These are phyloP conservation scores for Ocimum tenuiflorum DNA, from an alignment of 257 asterid genomes.

Conservation along the genomic window DNA sequence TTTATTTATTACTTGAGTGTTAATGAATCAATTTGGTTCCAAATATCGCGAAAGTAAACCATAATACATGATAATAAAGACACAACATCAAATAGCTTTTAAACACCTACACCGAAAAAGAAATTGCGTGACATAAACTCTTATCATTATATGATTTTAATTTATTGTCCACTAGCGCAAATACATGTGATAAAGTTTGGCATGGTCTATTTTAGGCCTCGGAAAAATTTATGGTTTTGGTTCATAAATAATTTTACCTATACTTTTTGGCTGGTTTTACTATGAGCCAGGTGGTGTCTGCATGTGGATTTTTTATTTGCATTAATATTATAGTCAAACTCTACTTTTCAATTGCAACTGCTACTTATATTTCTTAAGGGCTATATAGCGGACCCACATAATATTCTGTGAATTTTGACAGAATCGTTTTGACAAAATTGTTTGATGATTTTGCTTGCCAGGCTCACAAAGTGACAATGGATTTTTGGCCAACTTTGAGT, in stretches of 20 bases:
- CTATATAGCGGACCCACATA: no score
- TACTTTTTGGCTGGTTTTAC: background rate
- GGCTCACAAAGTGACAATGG: background rate
- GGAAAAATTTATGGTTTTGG: slow-evolving; percentile 7
- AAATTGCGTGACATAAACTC: background rate
- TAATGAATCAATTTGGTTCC: no score
- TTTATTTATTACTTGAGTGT: no score
- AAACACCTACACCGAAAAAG: no score
- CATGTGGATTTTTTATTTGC: background rate
- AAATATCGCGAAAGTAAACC: no score
- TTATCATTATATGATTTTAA: background rate
- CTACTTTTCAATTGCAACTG: no score
- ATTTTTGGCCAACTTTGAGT: background rate
- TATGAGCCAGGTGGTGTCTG: slow-evolving; percentile 8
- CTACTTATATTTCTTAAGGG: no score
- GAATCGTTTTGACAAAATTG: background rate
- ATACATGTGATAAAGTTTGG: background rate
- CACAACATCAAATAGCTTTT: no score
- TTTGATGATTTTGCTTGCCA: background rate
- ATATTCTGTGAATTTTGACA: no score
- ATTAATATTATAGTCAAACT: no score
- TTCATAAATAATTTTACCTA: background rate
- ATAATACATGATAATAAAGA: no score
- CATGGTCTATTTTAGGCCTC: background rate
- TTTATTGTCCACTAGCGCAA: background rate